Evolutionary conservation across 2,329 filamentous ascomycete species (phyloP), one percentile per base, ranked within the genome.

Genomic region (Ophiostoma perfectum): DNA sequence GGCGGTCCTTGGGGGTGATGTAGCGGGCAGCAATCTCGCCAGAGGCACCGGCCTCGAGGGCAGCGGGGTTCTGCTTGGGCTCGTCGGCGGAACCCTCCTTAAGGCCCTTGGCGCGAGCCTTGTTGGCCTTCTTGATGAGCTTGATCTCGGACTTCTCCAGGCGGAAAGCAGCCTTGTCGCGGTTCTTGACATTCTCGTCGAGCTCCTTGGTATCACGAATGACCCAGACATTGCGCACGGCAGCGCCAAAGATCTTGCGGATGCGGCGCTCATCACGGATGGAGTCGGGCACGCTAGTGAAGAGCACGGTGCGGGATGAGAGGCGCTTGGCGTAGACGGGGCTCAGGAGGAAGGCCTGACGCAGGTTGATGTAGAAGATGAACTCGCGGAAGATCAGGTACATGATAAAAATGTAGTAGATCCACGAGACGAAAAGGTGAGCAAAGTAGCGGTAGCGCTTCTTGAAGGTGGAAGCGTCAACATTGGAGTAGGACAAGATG

Each of bases 281-380:
- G 7, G 87, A 81, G 27, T 87, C 80, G 2, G 94, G 94, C 1
- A 97, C 92, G 2, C 91, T 90, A 2, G 92, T 90, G 78, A 97
- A 93, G 12, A 99, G 86, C 5, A 99, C 93, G 1, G 94, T 98
- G 52, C 93, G 88, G 0, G 93, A 94, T 0, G 94, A 98, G 62
- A 98, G 87, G 38, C 93, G 90, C 73, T 88, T 89, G 39, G 92
- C 86, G 76, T 97, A 94, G 66, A 91, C 82, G 1, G 91, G 92
- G 9, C 92, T 93, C 69, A 96, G 83, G 18, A 93, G 86, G 80
- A 96, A 98, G 0, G 94, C 94, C 79, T 98, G 95, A 72, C 94
- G 91, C 66, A 99, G 80, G 74, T 96, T 97, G 81, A 98, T 92
- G 79, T 93, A 96, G 84, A 90, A 98, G 74, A 99, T 89, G 75